A percentile compares a stretch with the other conserved stretches of the same genome.
These are phyloP conservation scores for Rhododendron vialii DNA, from an alignment of 148 eudicot genomes.

Conservation along the genomic window DNA sequence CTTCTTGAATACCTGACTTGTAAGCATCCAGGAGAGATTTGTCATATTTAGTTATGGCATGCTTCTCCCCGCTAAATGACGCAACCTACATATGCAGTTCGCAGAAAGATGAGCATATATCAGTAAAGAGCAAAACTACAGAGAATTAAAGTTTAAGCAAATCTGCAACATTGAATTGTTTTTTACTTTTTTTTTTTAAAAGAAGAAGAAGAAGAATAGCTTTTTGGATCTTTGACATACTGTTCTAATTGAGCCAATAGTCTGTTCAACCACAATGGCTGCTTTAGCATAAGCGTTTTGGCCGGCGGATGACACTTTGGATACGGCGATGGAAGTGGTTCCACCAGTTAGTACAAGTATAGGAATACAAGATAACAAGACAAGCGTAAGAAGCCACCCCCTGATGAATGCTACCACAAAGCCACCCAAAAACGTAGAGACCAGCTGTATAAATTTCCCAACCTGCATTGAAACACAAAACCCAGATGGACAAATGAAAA, in stretches of 20 bases:
- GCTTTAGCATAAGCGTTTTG: constrained; percentile 79
- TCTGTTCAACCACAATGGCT: constrained; percentile 69
- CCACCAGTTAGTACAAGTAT: constrained; percentile 53
- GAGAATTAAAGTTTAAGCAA: neutral
- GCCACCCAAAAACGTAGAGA: constrained; percentile 68
- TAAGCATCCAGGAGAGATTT: neutral
- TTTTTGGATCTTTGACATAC: constrained; percentile 29
- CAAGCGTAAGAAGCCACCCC: constrained; percentile 92
- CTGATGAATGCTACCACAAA: constrained; percentile 68
- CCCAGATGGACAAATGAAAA: neutral
- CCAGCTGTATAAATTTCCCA: constrained; percentile 68
- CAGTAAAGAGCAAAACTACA: neutral
- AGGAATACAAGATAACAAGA: constrained; percentile 62
- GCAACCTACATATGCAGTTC: constrained; percentile 47
- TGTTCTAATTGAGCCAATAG: constrained; percentile 82
- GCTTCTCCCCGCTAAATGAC: constrained; percentile 77
- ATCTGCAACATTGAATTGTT: neutral
- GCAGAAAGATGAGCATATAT: neutral
- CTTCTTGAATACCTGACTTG: neutral
- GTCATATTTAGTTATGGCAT: constrained; percentile 48
- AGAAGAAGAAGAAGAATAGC: neutral
- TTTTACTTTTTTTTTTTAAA: too few species aligned
- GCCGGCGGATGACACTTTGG: constrained; percentile 57
- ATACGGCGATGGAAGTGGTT: constrained; percentile 32
- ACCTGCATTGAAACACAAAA: constrained; percentile 41